Conservation (phyloP, 305 asterid species). For the Striga hermonthica region DNA sequence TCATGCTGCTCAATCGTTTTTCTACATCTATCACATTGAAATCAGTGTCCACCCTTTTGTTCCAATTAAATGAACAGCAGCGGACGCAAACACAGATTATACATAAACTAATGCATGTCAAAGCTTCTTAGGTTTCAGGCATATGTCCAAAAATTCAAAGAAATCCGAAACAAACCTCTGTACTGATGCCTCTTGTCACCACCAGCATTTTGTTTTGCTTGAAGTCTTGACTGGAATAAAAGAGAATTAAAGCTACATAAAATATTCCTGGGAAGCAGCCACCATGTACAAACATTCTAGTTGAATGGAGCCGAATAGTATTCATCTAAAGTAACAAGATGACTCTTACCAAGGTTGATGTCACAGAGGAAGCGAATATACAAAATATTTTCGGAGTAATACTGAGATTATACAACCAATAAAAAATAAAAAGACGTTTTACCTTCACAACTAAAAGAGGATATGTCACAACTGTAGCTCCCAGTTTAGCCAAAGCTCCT, state of each 20-base stretch:
- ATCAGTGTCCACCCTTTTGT: background rate
- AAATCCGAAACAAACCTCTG: constrained; percentile 52
- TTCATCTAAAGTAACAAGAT: background rate
- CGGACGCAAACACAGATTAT: background rate
- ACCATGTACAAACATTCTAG: constrained; percentile 10
- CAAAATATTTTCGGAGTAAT: no score
- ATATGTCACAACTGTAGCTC: constrained; percentile 91
- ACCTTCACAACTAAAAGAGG: constrained; percentile 97
- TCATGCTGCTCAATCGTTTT: no score
- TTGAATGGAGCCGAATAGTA: background rate
- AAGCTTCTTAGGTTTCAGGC: background rate
- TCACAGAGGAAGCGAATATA: no score
- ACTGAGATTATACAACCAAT: constrained; percentile 4
- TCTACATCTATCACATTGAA: no score
- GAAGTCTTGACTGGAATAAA: constrained; percentile 85
- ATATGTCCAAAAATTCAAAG: constrained; percentile 1
- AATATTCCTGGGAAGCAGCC: constrained; percentile 24
- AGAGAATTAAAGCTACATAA: constrained; percentile 5
- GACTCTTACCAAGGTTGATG: constrained; percentile 6
- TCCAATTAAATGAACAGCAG: background rate
- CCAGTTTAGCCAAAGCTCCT: constrained; percentile 98
- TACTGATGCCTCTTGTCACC: constrained; percentile 83
- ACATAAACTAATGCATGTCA: background rate
- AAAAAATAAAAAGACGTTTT: constrained; percentile 23
- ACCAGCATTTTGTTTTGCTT: constrained; percentile 66